These are phyloP conservation scores for Hysterangium stoloniferum DNA, from an alignment of 768 basidiomycete genomes.

Conservation along the genomic window DNA sequence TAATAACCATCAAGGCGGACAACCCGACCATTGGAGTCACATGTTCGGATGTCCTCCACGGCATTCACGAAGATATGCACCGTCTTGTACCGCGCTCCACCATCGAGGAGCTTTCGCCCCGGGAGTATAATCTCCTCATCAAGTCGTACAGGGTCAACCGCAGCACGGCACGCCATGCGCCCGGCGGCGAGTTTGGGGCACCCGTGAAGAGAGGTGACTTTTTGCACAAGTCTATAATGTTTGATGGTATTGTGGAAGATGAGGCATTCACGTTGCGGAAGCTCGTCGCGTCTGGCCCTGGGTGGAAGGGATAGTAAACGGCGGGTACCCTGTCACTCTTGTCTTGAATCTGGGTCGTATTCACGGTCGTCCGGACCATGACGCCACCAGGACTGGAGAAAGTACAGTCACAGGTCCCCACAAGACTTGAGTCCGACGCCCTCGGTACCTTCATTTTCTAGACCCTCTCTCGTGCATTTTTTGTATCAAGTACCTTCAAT, in stretches of 20 bases:
- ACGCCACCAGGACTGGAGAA: too few relatives aligned
- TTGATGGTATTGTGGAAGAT: conserved; percentile 50
- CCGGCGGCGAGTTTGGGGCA: conserved; percentile 58
- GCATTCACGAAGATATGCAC: conserved; percentile 43
- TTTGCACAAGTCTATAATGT: conserved; percentile 49
- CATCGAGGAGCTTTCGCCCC: conserved; percentile 25
- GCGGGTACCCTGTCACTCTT: too few relatives aligned
- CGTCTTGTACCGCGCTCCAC: conserved; percentile 18
- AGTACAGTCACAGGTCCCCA: too few relatives aligned
- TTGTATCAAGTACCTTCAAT: too few relatives aligned
- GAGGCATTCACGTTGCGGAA: conserved; percentile 20
- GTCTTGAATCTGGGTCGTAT: too few relatives aligned
- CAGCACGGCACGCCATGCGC: conserved; percentile 52
- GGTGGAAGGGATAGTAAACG: conserved; percentile 5
- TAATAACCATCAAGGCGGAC: conserved; percentile 39
- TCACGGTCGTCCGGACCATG: too few relatives aligned
- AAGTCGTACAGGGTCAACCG: conserved; percentile 56
- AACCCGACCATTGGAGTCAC: conserved; percentile 48
- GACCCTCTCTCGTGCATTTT: too few relatives aligned
- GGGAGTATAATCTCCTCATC: conserved; percentile 52
- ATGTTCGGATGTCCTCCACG: conserved; percentile 58
- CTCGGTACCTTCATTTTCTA: too few relatives aligned
- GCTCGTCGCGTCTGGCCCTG: conserved; percentile 2
- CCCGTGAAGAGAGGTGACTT: conserved; percentile 64
- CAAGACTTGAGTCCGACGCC: too few relatives aligned